phyloP scores from a whole-genome alignment of 2,329 filamentous ascomycete genomes.

The Elsinoe fawcettii region DNA sequence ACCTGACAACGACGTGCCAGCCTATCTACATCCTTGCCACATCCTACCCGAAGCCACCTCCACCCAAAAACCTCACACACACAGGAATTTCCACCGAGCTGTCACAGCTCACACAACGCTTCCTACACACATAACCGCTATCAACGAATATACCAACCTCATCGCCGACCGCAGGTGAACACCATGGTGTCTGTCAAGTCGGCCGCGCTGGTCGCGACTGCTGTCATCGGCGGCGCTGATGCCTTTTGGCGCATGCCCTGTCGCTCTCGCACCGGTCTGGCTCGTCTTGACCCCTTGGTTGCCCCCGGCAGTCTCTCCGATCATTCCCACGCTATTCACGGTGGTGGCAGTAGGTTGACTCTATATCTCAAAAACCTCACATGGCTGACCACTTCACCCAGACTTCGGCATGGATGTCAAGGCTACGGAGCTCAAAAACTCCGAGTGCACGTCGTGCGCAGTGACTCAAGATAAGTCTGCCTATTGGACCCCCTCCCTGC shows the following conservation, averaged over 20 bases:
- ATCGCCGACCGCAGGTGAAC: neutral
- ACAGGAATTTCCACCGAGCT: neutral
- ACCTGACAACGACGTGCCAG: constrained; percentile 14
- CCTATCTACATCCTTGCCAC: constrained; percentile 10
- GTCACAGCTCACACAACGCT: constrained; percentile 1
- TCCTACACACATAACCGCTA: neutral
- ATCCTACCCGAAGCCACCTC: neutral
- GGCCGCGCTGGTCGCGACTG: constrained; percentile 18
- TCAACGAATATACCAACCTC: constrained; percentile 11
- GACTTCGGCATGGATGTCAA: constrained; percentile 56
- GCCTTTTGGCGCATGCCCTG: constrained; percentile 92
- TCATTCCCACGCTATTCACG: constrained; percentile 70
- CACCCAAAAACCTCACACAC: neutral
- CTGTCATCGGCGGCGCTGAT: constrained; percentile 26
- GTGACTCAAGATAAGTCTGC: constrained; percentile 77
- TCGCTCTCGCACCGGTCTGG: constrained; percentile 59
- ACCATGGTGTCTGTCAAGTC: constrained; percentile 15
- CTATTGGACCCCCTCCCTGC: constrained; percentile 73
- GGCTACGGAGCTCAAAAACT: constrained; percentile 49
- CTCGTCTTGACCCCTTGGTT: constrained; percentile 63
- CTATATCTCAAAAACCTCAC: neutral
- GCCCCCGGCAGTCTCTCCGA: constrained; percentile 50
- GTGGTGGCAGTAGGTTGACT: constrained; percentile 58
- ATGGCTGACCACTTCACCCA: constrained; percentile 31
- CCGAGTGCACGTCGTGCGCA: constrained; percentile 71